Evolutionary conservation across 2,329 filamentous ascomycete genomes (phyloP).

Genomic region (Colletotrichum sp.): DNA sequence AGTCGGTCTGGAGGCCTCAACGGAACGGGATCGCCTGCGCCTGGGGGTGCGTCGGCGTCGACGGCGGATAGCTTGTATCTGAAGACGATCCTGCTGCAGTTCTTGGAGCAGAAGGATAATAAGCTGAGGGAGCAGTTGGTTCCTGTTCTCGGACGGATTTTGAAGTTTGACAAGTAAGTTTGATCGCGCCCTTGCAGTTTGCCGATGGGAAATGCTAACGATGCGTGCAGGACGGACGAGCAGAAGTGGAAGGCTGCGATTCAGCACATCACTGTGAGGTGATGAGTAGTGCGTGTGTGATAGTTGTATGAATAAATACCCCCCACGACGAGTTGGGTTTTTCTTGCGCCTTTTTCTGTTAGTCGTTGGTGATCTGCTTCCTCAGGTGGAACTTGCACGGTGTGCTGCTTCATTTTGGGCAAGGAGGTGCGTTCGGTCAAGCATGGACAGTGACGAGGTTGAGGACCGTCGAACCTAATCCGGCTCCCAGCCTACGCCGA

Average conservation of each 20-base stretch:
- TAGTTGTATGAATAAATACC: slow-evolving; percentile 13
- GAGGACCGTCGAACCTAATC: fast-evolving
- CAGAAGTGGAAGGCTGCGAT: slow-evolving; percentile 87
- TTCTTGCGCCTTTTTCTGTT: not conserved
- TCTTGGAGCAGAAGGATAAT: slow-evolving; percentile 81
- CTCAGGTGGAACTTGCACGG: fast-evolving
- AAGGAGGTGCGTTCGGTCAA: not conserved
- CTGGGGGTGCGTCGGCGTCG: not conserved
- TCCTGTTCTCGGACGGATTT: slow-evolving; percentile 76
- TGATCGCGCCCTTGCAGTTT: too few relatives aligned
- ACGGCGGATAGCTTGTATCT: slow-evolving; percentile 67
- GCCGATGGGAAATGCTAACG: not conserved
- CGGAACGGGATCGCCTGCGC: slow-evolving; percentile 23
- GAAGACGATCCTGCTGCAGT: slow-evolving; percentile 82
- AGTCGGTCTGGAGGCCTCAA: slow-evolving; percentile 45
- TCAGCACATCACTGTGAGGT: slow-evolving; percentile 50
- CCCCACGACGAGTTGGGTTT: not conserved
- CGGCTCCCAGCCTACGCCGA: too few relatives aligned
- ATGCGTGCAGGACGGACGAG: slow-evolving; percentile 63
- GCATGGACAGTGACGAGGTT: not conserved
- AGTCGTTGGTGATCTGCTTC: not conserved
- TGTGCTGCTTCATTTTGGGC: not conserved
- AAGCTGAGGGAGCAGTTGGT: slow-evolving; percentile 78
- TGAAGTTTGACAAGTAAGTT: slow-evolving; percentile 79
- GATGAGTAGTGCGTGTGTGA: not conserved